A percentile compares a stretch with the other conserved stretches of the same genome.
Conservation (phyloP, 2,329 filamentous ascomycete species). For the Pestalotiopsis sp. region DNA sequence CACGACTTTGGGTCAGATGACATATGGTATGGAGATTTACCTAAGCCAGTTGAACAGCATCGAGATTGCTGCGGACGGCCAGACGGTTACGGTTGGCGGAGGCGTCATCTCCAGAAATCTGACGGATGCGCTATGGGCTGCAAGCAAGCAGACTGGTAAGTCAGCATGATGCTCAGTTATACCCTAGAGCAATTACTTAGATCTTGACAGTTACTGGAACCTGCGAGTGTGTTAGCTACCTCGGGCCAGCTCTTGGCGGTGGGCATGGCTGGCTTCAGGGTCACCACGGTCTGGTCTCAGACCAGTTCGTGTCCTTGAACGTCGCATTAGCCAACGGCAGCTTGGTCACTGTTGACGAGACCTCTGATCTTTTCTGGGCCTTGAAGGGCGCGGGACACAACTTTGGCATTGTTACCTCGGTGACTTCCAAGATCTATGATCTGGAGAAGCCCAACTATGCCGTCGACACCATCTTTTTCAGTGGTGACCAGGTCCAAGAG, state of each 20-base stretch:
- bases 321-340: constrained; percentile 54
- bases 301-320: constrained; percentile 54
- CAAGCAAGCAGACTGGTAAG: constrained; percentile 42
- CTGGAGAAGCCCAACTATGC: constrained; percentile 27
- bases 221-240: constrained; percentile 48
- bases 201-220: constrained; percentile 37
- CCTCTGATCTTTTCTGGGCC: constrained; percentile 59
- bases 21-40: constrained; percentile 43
- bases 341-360: constrained; percentile 37
- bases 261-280: constrained; percentile 59
- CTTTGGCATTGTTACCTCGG: constrained; percentile 14
- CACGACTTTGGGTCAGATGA: constrained; percentile 37
- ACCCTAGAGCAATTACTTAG: not conserved
- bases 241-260: constrained; percentile 57
- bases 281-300: constrained; percentile 52
- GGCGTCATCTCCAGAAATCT: constrained; percentile 39
- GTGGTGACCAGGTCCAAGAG: constrained; percentile 18
- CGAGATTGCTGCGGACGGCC: constrained; percentile 33
- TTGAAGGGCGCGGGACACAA: constrained; percentile 54
- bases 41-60: constrained; percentile 38
- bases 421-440: constrained; percentile 14
- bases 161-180: not conserved
- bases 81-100: constrained; percentile 40
- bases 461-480: constrained; percentile 13
- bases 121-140: constrained; percentile 40